A percentile compares a stretch with the other conserved stretches of the same genome.
Evolutionary conservation across 2,329 filamentous ascomycete species (phyloP).

Genomic region (Drechslera avenae): DNA sequence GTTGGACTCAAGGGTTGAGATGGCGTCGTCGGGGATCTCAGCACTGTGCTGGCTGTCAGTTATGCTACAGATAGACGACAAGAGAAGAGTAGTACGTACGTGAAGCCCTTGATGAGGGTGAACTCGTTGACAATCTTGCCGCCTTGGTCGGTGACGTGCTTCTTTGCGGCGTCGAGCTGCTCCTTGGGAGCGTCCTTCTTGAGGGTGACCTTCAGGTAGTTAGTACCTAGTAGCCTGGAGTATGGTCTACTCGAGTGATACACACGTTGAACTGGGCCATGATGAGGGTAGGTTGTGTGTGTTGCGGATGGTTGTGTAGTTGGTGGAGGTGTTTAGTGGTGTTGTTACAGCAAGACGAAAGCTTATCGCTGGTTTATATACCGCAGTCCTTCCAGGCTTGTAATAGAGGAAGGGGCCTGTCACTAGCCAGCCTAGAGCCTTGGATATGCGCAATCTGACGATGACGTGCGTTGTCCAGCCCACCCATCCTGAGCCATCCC

Average conservation of each 20-base stretch:
- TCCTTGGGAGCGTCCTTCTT: constrained; percentile 70
- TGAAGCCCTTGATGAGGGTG: constrained; percentile 87
- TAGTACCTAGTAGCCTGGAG: background rate
- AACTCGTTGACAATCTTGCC: constrained; percentile 86
- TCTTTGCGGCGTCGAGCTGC: constrained; percentile 78
- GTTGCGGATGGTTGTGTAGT: background rate
- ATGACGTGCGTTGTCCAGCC: constrained; percentile 29
- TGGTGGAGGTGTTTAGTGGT: constrained; percentile 12
- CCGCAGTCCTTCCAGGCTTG: background rate
- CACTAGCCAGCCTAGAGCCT: constrained; percentile 23
- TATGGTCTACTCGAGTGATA: background rate
- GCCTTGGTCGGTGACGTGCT: constrained; percentile 73
- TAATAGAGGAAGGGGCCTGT: constrained; percentile 11
- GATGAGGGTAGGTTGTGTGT: constrained; percentile 3
- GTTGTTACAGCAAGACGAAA: constrained; percentile 13
- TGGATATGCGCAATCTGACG: constrained; percentile 29
- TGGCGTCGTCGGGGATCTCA: constrained; percentile 68
- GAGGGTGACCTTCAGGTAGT: constrained; percentile 72
- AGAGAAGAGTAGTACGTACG: constrained; percentile 63
- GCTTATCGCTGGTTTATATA: constrained; percentile 33
- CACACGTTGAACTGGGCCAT: constrained; percentile 28
- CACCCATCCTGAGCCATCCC: background rate
- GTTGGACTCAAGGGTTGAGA: constrained; percentile 69
- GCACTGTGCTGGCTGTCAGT: constrained; percentile 60
- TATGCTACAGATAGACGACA: constrained; percentile 6